Evolutionary conservation across 306 rosid species (phyloP).

Genomic region (Betula pendula): DNA sequence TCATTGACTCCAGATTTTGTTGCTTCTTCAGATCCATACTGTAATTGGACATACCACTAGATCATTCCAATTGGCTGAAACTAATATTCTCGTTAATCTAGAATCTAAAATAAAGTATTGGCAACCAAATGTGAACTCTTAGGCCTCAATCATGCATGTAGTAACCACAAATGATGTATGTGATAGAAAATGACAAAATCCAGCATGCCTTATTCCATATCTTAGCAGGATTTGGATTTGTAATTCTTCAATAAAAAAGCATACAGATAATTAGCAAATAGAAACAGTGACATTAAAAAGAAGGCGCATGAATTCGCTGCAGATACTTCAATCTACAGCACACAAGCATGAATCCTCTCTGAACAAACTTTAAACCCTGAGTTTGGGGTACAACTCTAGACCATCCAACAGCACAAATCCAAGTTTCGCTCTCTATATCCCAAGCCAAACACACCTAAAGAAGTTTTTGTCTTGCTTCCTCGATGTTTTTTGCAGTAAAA

Average conservation of each 20-base stretch:
- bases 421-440: conserved; percentile 4
- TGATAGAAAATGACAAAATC: background rate
- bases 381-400: background rate
- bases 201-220: background rate
- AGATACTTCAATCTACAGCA: too few species aligned
- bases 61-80: conserved; percentile 2
- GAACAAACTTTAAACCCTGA: too few species aligned
- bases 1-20: conserved; percentile 22
- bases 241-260: background rate
- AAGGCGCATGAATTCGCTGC: conserved; percentile 4
- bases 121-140: conserved; percentile 1
- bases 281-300: conserved; percentile 16
- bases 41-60: conserved; percentile 5
- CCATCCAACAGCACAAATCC: background rate
- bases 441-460: conserved; percentile 20
- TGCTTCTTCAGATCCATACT: conserved; percentile 27
- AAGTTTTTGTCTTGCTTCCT: conserved; percentile 1
- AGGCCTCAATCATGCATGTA: conserved; percentile 6
- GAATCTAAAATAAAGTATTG: background rate
- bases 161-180: background rate
- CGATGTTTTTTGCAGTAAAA: background rate
- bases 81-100: conserved; percentile 15
- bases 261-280: conserved; percentile 8
- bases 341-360: too few species aligned
- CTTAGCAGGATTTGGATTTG: background rate